Conservation (phyloP, 306 rosid species). For the Pyrus communis region DNA sequence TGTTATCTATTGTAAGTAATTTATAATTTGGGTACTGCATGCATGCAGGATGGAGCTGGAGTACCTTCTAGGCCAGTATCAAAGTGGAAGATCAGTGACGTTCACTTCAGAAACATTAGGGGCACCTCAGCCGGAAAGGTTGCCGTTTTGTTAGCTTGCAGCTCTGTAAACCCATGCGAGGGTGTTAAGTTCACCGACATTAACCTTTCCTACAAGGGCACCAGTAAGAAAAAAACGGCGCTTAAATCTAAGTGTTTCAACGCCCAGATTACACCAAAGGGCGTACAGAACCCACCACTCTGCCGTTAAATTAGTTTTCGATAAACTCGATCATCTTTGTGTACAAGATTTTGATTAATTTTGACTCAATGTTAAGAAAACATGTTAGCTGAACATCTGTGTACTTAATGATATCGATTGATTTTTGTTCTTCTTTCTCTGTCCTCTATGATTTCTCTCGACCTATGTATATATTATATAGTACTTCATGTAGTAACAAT, state of each 20-base stretch:
- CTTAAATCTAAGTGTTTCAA: conserved; percentile 34
- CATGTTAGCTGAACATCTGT: not conserved
- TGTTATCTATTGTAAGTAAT: not conserved
- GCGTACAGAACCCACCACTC: conserved; percentile 36
- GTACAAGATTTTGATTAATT: conserved; percentile 3
- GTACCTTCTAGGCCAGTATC: conserved; percentile 12
- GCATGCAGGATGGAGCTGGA: not conserved
- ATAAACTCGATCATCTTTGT: not conserved
- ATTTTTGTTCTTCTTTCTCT: not conserved
- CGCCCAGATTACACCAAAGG: conserved; percentile 33
- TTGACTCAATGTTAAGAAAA: not conserved
- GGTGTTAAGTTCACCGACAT: conserved; percentile 35
- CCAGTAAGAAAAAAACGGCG: not conserved
- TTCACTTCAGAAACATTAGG: conserved; percentile 48
- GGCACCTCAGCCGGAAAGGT: conserved; percentile 42
- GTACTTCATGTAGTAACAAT: not conserved
- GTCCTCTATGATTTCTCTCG: not conserved
- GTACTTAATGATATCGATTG: not conserved
- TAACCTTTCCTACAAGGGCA: conserved; percentile 25
- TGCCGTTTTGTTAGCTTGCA: conserved; percentile 47
- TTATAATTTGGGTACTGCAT: not conserved
- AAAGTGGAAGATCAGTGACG: conserved; percentile 46
- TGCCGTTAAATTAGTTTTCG: conserved; percentile 12
- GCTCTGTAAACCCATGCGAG: conserved; percentile 36
- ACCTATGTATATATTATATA: not conserved